Conservation (phyloP, 345 rosid genomes). For the Citrus cavaleriei region DNA sequence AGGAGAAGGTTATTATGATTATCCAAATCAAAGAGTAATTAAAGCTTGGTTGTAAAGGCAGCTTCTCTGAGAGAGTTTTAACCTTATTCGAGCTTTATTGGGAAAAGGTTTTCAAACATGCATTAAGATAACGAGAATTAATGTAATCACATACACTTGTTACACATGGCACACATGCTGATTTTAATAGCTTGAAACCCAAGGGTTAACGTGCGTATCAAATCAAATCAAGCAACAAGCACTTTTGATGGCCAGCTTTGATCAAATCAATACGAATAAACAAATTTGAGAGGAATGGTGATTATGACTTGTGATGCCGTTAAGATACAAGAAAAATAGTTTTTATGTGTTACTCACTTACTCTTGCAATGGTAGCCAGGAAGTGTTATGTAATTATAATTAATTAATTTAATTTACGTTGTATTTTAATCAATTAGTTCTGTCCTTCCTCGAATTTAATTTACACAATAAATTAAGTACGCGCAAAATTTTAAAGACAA, state of each 20-base stretch:
- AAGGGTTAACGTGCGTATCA: constrained; percentile 7
- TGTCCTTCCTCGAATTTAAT: too few species aligned
- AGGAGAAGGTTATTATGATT: background rate
- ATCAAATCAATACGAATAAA: background rate
- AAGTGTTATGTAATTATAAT: too few species aligned
- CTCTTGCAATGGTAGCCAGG: too few species aligned
- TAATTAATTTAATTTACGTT: too few species aligned
- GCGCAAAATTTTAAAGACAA: too few species aligned
- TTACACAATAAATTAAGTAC: too few species aligned
- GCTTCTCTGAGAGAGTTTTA: background rate
- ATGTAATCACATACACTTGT: constrained; percentile 4
- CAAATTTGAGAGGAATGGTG: background rate
- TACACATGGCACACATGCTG: constrained; percentile 7
- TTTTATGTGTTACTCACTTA: too few species aligned
- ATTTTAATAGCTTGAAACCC: background rate
- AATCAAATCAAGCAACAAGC: background rate
- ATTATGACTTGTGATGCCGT: background rate
- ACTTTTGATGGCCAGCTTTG: too few species aligned
- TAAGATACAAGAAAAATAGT: too few species aligned
- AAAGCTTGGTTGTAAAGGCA: background rate
- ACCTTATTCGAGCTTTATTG: background rate
- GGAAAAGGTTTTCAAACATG: background rate
- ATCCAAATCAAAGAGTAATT: background rate
- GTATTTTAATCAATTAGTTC: too few species aligned
- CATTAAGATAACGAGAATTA: background rate